phyloP scores from a whole-genome alignment of 2,329 filamentous ascomycete genomes.

The Hymenoscyphus infarciens region DNA sequence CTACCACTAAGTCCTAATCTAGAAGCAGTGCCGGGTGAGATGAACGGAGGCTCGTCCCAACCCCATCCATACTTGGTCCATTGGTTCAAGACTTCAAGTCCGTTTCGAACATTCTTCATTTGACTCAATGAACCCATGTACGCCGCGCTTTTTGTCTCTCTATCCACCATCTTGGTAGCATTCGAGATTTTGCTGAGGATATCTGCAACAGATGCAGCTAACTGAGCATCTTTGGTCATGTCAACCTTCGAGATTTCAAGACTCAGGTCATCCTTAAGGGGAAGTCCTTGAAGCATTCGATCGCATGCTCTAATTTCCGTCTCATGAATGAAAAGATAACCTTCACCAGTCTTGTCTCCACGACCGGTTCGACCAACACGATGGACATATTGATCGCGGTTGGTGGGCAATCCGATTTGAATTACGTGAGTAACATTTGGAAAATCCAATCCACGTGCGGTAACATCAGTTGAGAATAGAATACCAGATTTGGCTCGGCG shows the following conservation, averaged over 20 bases:
- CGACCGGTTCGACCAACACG: conserved; percentile 73
- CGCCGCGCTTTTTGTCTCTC: conserved; percentile 27
- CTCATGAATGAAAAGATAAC: conserved; percentile 36
- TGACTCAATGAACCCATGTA: conserved; percentile 27
- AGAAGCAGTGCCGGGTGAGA: conserved; percentile 20
- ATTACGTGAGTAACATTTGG: conserved; percentile 76
- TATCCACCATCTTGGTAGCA: conserved; percentile 31
- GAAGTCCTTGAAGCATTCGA: conserved; percentile 29
- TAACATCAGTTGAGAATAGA: conserved; percentile 76
- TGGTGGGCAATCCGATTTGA: conserved; percentile 62
- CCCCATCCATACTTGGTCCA: conserved; percentile 36
- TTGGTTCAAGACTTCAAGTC: conserved; percentile 27
- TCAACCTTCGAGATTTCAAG: conserved; percentile 31
- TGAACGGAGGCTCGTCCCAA: conserved; percentile 31
- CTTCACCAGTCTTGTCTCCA: conserved; percentile 68
- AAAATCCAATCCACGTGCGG: conserved; percentile 80
- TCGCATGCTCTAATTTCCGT: conserved; percentile 23
- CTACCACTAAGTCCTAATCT: conserved; percentile 25
- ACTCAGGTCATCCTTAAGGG: conserved; percentile 28
- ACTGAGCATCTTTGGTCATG: conserved; percentile 36
- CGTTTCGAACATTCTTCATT: conserved; percentile 8
- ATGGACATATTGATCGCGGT: conserved; percentile 71
- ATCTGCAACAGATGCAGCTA: conserved; percentile 29
- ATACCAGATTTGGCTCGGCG: conserved; percentile 57
- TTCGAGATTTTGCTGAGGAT: conserved; percentile 29